A percentile compares a stretch with the other conserved stretches of the same genome.
Conservation (phyloP, 1,139 yeast genomes). For the Groenewaldozyma sp. region DNA sequence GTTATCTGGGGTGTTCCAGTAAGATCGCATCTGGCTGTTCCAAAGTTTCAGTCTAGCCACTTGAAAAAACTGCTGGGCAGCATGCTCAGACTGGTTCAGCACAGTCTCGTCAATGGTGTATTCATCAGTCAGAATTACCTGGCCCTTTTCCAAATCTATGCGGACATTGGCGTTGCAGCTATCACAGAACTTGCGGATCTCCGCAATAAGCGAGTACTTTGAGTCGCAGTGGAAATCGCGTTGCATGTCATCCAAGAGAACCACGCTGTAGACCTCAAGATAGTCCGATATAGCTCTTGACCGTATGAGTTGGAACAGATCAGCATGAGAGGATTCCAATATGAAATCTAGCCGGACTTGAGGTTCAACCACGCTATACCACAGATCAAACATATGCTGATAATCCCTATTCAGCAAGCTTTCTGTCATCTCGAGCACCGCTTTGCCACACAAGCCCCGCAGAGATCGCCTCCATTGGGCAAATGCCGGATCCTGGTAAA, state of each 20-base stretch:
- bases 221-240: neutral
- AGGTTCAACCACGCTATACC: neutral
- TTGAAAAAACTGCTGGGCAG: neutral
- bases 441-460: neutral
- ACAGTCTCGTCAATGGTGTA: neutral
- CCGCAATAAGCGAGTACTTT: no score
- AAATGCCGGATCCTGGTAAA: slow-evolving; percentile 46
- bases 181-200: no score
- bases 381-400: neutral
- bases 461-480: slow-evolving; percentile 32
- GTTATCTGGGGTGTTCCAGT: no score
- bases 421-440: neutral
- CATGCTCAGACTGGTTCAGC: neutral
- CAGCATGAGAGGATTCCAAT: neutral
- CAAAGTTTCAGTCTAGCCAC: neutral
- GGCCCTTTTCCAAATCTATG: neutral
- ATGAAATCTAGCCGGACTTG: neutral
- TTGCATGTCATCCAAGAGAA: neutral
- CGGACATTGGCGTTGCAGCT: neutral
- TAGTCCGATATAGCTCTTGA: neutral
- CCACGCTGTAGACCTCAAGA: neutral
- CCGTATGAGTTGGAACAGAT: neutral
- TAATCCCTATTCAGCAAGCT: neutral
- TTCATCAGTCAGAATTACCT: neutral
- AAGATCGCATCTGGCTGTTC: no score